phyloP scores from a whole-genome alignment of 129 eudicot species.

The Deinandra increscens region DNA sequence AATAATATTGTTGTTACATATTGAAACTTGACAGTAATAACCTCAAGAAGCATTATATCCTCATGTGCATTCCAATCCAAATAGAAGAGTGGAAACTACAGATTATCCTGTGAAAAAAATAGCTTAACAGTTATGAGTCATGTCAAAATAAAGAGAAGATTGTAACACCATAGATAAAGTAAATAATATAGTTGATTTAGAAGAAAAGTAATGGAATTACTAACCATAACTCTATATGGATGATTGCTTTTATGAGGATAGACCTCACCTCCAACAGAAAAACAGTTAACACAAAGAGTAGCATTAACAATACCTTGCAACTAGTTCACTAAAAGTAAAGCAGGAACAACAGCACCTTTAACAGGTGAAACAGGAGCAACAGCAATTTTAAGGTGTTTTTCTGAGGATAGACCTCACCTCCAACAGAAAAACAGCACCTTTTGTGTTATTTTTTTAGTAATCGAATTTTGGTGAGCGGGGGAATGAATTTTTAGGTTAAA shows the following conservation, averaged over 20 bases:
- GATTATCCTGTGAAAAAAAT: constrained; percentile 60
- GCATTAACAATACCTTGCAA: too few species aligned
- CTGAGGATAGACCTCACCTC: too few species aligned
- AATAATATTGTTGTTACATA: background rate
- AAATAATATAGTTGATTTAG: background rate
- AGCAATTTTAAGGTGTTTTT: too few species aligned
- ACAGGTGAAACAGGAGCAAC: too few species aligned
- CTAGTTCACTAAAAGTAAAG: too few species aligned
- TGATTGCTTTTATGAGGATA: constrained; percentile 92
- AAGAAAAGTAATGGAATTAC: constrained; percentile 24
- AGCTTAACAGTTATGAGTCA: background rate
- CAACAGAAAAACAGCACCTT: too few species aligned
- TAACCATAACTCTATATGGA: constrained; percentile 92
- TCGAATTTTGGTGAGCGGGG: too few species aligned
- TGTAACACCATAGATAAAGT: too few species aligned
- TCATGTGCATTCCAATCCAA: constrained; percentile 99
- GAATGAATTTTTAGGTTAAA: too few species aligned
- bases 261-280: constrained; percentile 95
- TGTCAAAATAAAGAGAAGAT: too few species aligned
- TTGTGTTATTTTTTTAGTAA: too few species aligned
- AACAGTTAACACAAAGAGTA: constrained; percentile 95
- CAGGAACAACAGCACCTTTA: too few species aligned
- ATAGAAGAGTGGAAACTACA: constrained; percentile 83
- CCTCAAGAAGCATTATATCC: constrained; percentile 92
- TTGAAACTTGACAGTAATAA: constrained; percentile 25